phyloP scores from a whole-genome alignment of 768 basidiomycete species.

The Panaeolus papilionaceus region DNA sequence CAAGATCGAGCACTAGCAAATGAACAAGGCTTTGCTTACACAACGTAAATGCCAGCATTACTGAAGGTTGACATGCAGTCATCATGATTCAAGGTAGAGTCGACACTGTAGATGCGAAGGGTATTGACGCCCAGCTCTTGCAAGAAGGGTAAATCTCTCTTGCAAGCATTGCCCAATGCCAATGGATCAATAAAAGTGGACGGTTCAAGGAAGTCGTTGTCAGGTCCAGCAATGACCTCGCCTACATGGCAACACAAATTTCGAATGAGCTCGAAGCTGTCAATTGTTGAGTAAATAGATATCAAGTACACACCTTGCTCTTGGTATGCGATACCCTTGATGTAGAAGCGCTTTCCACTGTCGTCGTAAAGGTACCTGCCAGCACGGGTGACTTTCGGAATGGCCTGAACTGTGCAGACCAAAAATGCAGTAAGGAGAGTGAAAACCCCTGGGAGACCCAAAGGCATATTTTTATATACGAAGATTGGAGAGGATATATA shows the following conservation, averaged over 20 bases:
- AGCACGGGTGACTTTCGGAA: constrained; percentile 68
- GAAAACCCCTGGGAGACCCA: constrained; percentile 42
- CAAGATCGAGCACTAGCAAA: constrained; percentile 9
- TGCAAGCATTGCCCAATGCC: constrained; percentile 67
- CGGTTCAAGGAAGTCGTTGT: constrained; percentile 74
- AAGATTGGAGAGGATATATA: constrained; percentile 16
- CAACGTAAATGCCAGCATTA: constrained; percentile 84
- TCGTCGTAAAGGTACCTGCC: constrained; percentile 85
- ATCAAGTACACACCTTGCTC: constrained; percentile 61
- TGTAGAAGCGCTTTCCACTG: constrained; percentile 81
- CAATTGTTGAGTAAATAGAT: too few species aligned
- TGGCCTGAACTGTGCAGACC: constrained; percentile 62
- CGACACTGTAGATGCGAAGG: constrained; percentile 87
- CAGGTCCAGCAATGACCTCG: constrained; percentile 47
- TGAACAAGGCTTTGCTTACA: constrained; percentile 55
- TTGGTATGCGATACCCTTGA: constrained; percentile 89
- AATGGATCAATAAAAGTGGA: constrained; percentile 84
- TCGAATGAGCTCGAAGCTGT: too few species aligned
- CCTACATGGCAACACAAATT: constrained; percentile 33
- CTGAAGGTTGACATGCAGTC: constrained; percentile 82
- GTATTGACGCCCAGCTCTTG: constrained; percentile 80
- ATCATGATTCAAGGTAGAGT: constrained; percentile 85
- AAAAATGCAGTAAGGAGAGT: constrained; percentile 46
- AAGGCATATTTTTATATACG: constrained; percentile 10
- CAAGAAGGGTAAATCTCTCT: constrained; percentile 81